Percentiles rank a stretch among this genome's conserved stretches.
These are phyloP conservation scores for Claviceps fusiformis DNA, from an alignment of 2,329 filamentous ascomycete genomes.

Conservation along the genomic window DNA sequence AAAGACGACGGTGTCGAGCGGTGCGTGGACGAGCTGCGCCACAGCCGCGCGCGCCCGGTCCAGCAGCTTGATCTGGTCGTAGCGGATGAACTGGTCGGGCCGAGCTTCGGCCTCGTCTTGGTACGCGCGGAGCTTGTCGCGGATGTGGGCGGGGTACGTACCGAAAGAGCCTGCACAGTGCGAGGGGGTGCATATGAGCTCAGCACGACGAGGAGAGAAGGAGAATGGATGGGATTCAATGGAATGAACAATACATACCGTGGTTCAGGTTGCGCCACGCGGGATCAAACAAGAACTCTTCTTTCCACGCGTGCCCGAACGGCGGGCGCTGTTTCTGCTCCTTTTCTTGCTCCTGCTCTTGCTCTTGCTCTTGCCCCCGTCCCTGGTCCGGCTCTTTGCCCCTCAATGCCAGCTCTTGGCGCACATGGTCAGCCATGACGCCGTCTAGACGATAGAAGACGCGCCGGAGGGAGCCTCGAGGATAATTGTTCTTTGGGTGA, in stretches of 20 bases:
- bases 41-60: constrained; percentile 55
- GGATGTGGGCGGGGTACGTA: constrained; percentile 52
- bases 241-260: constrained; percentile 31
- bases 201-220: no score
- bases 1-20: constrained; percentile 55
- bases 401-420: no score
- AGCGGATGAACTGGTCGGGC: constrained; percentile 67
- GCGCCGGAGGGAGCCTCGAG: no score
- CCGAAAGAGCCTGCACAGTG: constrained; percentile 57
- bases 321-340: background rate
- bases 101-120: constrained; percentile 52
- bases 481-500: no score
- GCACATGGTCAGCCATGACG: no score
- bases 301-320: constrained; percentile 31
- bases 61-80: constrained; percentile 47
- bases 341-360: background rate
- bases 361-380: background rate
- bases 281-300: constrained; percentile 56
- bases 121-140: constrained; percentile 44
- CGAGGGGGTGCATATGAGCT: background rate
- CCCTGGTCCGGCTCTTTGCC: background rate
- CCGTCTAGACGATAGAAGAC: no score
- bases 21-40: constrained; percentile 52
- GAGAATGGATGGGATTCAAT: background rate
- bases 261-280: constrained; percentile 67